phyloP scores from a whole-genome alignment of 129 eudicot species.

The Ambrosia trifida region DNA sequence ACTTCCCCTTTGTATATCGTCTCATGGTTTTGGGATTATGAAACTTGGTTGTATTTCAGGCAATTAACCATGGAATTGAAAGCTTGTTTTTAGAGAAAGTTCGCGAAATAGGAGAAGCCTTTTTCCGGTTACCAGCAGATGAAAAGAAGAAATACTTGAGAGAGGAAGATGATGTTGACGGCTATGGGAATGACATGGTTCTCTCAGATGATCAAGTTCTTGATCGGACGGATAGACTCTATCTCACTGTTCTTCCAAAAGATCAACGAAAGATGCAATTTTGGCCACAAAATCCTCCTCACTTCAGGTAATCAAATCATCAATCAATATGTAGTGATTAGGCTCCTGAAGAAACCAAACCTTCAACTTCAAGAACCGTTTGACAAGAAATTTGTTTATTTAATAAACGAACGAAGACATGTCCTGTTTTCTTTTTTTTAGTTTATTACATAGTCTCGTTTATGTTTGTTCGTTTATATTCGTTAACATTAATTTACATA shows the following conservation, averaged over 20 bases:
- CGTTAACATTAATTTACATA: no score
- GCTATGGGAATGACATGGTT: slow-evolving; percentile 62
- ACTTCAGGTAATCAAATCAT: slow-evolving; percentile 42
- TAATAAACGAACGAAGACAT: not conserved
- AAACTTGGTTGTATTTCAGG: slow-evolving; percentile 33
- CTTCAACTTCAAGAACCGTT: no score
- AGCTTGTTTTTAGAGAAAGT: slow-evolving; percentile 43
- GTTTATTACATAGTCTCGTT: not conserved
- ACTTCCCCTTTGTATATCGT: no score
- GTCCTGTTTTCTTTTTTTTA: no score
- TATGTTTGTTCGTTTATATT: no score
- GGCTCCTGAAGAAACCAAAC: no score
- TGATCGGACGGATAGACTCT: slow-evolving; percentile 64
- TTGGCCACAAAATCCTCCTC: slow-evolving; percentile 60
- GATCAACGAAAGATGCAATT: slow-evolving; percentile 34
- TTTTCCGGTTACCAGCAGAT: slow-evolving; percentile 43
- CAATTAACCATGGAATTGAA: slow-evolving; percentile 53
- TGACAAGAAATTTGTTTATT: no score
- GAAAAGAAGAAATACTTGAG: slow-evolving; percentile 50
- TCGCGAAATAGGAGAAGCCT: slow-evolving; percentile 31
- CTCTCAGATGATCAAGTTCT: slow-evolving; percentile 49
- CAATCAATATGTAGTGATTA: not conserved
- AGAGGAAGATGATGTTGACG: slow-evolving; percentile 42
- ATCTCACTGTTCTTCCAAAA: slow-evolving; percentile 40
- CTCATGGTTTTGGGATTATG: no score